Base-by-base conservation (phyloP, 768 basidiomycete species). In the Gloeophyllum trabeum region DNA sequence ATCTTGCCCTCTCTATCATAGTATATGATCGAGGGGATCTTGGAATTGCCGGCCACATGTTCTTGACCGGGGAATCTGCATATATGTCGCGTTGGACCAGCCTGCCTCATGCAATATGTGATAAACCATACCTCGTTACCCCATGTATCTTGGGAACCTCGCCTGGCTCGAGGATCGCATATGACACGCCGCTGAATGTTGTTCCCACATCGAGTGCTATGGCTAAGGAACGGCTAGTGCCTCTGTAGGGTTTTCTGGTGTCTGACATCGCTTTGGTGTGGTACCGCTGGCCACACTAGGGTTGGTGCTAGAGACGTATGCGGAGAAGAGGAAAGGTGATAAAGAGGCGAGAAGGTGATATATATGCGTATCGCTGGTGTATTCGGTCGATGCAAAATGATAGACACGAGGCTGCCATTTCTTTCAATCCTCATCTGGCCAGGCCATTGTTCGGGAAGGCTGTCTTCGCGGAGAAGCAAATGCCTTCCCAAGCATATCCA, bases 151-250 rank as follows among this genome's bases (percentile, higher is more conserved):
- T 82, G 4, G 85, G 84, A 13, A 87, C 73, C 54, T 87, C 81
- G 5, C 79, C 79, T 7, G 85, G 85, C 49, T 86, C 82, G 24
- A 88, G 73, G 45, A 88, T 82, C 1, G 84, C 81, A 57, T 88
- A 88, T 24, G 85, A 88, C 2, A 79, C 85, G 13, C 85, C 85
- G 51, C 80, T 82, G 53, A 87, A 87, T 0, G 85, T 88, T 1
- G 84, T 88, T 20, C 85, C 85, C 48, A 88, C 73, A 52, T 88
- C 85, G 58, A 88, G 74, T 4, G 85, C 84, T 51, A 88, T 70
- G 47, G 81, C 82, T 42, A 88, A 71, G 44, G 79, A 73, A 50
- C 82, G 71, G 14, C 63, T 61, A 10, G 67, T 52, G 36, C 85
- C 85, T 5, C 61, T 67, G 57, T 84, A 86, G 19, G 84, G 85